A percentile compares a stretch with the other conserved stretches of the same genome.
These are phyloP conservation scores for Pythium dissimile DNA, from an alignment of 352 stramenopile species.

Conservation along the genomic window DNA sequence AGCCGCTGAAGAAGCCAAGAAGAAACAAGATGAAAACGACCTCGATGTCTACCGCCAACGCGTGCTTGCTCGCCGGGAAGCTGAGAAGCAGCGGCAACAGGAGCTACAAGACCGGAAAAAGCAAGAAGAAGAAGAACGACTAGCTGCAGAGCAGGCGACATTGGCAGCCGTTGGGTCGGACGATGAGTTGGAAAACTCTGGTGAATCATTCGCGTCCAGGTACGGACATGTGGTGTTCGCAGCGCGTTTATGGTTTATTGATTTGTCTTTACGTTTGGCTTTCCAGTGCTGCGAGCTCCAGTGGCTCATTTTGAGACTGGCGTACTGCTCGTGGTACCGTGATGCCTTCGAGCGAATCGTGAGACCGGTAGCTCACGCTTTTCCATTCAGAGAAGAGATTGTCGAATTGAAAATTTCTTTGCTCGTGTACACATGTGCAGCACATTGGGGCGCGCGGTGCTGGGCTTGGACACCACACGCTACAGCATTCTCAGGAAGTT, in stretches of 20 bases:
- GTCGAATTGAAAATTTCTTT: too few relatives aligned
- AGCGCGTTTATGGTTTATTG: neutral
- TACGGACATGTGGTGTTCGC: slow-evolving; percentile 21
- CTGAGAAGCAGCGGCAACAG: slow-evolving; percentile 52
- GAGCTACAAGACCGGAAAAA: too few relatives aligned
- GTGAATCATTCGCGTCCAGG: slow-evolving; percentile 66
- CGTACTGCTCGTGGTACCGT: too few relatives aligned
- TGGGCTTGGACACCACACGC: too few relatives aligned
- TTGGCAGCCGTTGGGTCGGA: slow-evolving; percentile 31
- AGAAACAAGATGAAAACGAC: slow-evolving; percentile 48
- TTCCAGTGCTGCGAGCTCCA: slow-evolving; percentile 44
- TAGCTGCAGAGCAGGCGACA: neutral
- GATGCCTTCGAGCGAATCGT: too few relatives aligned
- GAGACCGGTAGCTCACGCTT: too few relatives aligned
- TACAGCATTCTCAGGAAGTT: too few relatives aligned
- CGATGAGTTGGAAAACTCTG: slow-evolving; percentile 53
- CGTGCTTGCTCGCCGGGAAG: slow-evolving; percentile 56
- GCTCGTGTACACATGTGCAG: too few relatives aligned
- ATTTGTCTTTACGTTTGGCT: neutral
- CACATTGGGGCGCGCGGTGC: too few relatives aligned
- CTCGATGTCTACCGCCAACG: slow-evolving; percentile 68
- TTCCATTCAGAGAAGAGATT: too few relatives aligned
- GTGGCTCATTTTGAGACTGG: slow-evolving; percentile 48
- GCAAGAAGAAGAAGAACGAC: slow-evolving; percentile 42
- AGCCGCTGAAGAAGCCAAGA: slow-evolving; percentile 45